phyloP scores from a whole-genome alignment of 345 rosid species.

The Litchi chinensis region DNA sequence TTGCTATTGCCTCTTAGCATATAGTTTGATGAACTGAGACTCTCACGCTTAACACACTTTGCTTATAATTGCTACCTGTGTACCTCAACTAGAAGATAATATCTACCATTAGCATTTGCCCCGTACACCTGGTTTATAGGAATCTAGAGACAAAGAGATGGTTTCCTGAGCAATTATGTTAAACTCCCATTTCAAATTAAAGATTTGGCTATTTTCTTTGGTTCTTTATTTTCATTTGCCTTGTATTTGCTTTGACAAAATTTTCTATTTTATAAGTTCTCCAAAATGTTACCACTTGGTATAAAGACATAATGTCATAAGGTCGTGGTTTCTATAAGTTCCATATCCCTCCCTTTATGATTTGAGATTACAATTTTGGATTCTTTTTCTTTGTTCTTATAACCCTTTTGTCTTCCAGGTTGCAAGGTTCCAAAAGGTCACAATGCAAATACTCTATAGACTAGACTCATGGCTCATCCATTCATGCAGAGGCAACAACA shows the following conservation, averaged over 20 bases:
- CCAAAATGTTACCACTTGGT: too few relatives aligned
- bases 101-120: neutral
- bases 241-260: neutral
- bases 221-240: neutral
- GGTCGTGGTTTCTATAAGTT: too few relatives aligned
- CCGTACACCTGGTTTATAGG: neutral
- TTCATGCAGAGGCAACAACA: slow-evolving; percentile 53
- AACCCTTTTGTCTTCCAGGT: slow-evolving; percentile 20
- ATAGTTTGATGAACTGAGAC: too few relatives aligned
- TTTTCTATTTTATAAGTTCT: neutral
- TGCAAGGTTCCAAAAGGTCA: slow-evolving; percentile 44
- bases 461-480: slow-evolving; percentile 48
- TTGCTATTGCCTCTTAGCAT: too few relatives aligned
- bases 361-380: neutral
- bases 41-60: too few relatives aligned
- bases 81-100: too few relatives aligned
- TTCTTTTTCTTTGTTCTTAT: neutral
- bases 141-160: neutral
- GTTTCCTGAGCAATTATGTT: neutral
- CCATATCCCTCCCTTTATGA: neutral
- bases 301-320: too few relatives aligned
- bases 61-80: too few relatives aligned
- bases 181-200: too few relatives aligned
- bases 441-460: slow-evolving; percentile 50
- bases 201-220: neutral